Percentiles rank a stretch among this genome's conserved stretches.
Conservation (phyloP, 73 alveolate genomes). For the Paramecium sonneborni region DNA sequence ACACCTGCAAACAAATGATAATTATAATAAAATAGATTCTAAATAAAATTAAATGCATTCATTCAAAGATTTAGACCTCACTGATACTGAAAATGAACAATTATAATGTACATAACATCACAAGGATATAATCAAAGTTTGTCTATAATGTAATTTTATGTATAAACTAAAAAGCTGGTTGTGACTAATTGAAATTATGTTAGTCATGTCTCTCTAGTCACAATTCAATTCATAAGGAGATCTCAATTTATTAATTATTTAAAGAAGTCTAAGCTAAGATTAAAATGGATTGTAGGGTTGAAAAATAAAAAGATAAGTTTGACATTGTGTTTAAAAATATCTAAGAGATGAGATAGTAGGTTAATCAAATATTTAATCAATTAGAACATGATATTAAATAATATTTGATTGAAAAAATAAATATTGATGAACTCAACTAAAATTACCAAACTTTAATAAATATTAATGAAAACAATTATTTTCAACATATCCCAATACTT, state of each 20-base stretch:
- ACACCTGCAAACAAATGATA: conserved; percentile 60
- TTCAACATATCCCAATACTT: neutral
- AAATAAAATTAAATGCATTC: conserved; percentile 28
- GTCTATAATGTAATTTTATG: neutral
- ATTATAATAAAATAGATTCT: neutral
- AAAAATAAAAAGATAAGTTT: neutral
- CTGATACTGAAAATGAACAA: conserved; percentile 7
- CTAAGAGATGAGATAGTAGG: neutral
- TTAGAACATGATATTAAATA: neutral
- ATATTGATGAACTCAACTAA: neutral
- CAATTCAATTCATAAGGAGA: neutral
- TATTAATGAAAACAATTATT: neutral
- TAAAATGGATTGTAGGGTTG: neutral
- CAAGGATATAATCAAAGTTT: conserved; percentile 8
- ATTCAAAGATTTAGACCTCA: conserved; percentile 29
- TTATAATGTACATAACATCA: neutral
- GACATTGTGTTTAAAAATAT: neutral
- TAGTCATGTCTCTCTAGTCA: neutral
- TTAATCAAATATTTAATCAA: neutral
- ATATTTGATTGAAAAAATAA: neutral
- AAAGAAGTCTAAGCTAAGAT: neutral
- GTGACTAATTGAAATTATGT: conserved; percentile 22
- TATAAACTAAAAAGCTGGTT: neutral
- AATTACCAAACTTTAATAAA: neutral
- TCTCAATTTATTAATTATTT: neutral